A percentile compares a stretch with the other conserved stretches of the same genome.
phyloP scores from a whole-genome alignment of 768 basidiomycete genomes.

The Lactarius hatsudake region DNA sequence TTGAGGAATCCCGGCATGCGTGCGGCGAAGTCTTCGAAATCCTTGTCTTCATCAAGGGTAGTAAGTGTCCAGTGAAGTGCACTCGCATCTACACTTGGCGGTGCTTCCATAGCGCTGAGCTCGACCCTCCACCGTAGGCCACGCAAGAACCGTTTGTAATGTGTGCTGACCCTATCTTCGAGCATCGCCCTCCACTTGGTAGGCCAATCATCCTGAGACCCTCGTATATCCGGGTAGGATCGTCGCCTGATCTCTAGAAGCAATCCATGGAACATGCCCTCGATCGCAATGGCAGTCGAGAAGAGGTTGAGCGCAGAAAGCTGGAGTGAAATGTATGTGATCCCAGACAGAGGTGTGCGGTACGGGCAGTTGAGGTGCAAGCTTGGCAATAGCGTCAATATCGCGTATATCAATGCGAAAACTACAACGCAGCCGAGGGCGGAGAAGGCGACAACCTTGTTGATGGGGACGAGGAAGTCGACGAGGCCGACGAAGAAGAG shows the following conservation, averaged over 20 bases:
- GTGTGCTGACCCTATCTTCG: neutral
- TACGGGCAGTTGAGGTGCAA: neutral
- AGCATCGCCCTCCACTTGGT: neutral
- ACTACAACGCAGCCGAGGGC: neutral
- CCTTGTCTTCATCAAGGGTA: neutral
- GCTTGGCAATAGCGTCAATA: neutral
- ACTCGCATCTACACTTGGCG: neutral
- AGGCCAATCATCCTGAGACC: neutral
- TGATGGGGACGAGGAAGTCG: neutral
- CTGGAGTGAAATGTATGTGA: neutral
- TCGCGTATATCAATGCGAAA: neutral
- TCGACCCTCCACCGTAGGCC: neutral
- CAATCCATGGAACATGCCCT: neutral
- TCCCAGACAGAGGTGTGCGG: neutral
- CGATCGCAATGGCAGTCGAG: neutral
- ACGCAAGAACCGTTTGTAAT: neutral
- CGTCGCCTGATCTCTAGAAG: neutral
- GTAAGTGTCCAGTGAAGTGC: neutral
- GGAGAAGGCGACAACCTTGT: neutral
- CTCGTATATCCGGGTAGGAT: accelerated
- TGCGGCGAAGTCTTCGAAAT: neutral
- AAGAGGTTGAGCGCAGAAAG: neutral
- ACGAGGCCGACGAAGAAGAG: neutral
- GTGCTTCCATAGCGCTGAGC: neutral
- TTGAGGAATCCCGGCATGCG: constrained; percentile 2